These are phyloP conservation scores for Dictyostelium discoideum DNA, from an alignment of 78 protist species.

Conservation along the genomic window DNA sequence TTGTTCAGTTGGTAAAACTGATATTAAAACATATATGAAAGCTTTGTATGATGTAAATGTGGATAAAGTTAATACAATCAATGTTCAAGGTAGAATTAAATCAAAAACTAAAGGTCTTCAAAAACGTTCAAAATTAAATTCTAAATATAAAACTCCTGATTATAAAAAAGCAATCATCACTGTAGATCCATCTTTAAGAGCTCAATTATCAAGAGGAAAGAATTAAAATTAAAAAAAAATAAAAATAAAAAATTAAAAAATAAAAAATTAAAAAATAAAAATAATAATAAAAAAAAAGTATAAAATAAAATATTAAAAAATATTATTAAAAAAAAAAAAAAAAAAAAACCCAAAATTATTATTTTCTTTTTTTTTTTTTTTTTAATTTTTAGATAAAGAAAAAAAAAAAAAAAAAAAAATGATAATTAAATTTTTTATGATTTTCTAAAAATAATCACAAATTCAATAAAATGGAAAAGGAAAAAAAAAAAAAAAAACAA, in stretches of 20 bases:
- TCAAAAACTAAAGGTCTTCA: not conserved
- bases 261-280: not conserved
- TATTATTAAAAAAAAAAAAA: too few relatives aligned
- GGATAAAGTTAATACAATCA: constrained; percentile 59
- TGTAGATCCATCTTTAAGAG: constrained; percentile 31
- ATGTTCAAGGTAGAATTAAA: constrained; percentile 79
- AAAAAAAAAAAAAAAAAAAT: too few relatives aligned
- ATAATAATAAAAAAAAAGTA: not conserved
- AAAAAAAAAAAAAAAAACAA: too few relatives aligned
- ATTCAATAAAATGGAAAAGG: too few relatives aligned
- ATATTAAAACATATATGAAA: constrained; percentile 42
- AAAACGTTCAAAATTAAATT: not conserved
- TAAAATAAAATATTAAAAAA: too few relatives aligned
- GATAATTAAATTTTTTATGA: too few relatives aligned
- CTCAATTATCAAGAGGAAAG: constrained; percentile 35
- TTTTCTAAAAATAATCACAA: too few relatives aligned
- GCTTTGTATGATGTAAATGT: constrained; percentile 62
- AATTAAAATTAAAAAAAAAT: not conserved
- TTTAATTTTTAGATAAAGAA: too few relatives aligned
- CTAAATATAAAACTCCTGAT: constrained; percentile 35
- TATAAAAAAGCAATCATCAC: constrained; percentile 72
- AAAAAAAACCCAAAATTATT: too few relatives aligned
- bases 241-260: not conserved
- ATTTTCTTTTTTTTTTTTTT: too few relatives aligned
- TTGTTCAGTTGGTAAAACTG: constrained; percentile 67